These are phyloP conservation scores for Epichloe coenophiala DNA, from an alignment of 2,329 filamentous ascomycete species.

Conservation along the genomic window DNA sequence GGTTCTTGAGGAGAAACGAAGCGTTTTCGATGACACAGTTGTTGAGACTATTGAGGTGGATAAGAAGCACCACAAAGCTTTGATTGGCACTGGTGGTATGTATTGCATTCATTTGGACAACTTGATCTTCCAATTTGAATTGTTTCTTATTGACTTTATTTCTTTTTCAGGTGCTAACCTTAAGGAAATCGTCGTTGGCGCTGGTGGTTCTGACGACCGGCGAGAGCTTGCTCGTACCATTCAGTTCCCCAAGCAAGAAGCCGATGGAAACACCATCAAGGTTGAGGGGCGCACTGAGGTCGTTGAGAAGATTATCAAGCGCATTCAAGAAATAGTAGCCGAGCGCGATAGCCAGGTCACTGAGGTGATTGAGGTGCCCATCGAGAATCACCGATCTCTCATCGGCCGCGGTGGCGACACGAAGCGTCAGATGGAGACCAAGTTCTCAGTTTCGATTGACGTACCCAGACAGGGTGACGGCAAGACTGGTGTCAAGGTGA, in stretches of 20 bases:
- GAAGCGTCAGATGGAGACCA: constrained; percentile 70
- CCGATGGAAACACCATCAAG: constrained; percentile 70
- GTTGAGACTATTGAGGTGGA: constrained; percentile 79
- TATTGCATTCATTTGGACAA: constrained; percentile 9
- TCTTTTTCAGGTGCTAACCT: constrained; percentile 58
- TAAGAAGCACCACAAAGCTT: constrained; percentile 77
- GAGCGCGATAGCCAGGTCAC: constrained; percentile 74
- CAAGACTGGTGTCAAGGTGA: constrained; percentile 75
- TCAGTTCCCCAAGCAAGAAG: constrained; percentile 84
- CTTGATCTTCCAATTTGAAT: neutral
- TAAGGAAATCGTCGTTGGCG: constrained; percentile 71
- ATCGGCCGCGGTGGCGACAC: constrained; percentile 87
- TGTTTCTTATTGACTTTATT: constrained; percentile 2
- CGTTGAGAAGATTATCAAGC: constrained; percentile 75
- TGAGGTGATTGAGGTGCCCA: constrained; percentile 67
- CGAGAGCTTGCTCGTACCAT: constrained; percentile 78
- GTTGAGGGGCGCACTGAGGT: constrained; percentile 74
- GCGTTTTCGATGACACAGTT: constrained; percentile 81
- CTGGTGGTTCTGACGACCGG: constrained; percentile 79
- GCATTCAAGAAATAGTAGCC: constrained; percentile 70
- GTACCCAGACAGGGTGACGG: constrained; percentile 81
- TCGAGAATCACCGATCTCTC: constrained; percentile 77
- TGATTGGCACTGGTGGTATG: constrained; percentile 84
- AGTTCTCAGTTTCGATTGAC: constrained; percentile 78
- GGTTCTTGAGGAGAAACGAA: constrained; percentile 72